Evolutionary conservation across 148 eudicot genomes (phyloP).

Genomic region (Silene uniflora): DNA sequence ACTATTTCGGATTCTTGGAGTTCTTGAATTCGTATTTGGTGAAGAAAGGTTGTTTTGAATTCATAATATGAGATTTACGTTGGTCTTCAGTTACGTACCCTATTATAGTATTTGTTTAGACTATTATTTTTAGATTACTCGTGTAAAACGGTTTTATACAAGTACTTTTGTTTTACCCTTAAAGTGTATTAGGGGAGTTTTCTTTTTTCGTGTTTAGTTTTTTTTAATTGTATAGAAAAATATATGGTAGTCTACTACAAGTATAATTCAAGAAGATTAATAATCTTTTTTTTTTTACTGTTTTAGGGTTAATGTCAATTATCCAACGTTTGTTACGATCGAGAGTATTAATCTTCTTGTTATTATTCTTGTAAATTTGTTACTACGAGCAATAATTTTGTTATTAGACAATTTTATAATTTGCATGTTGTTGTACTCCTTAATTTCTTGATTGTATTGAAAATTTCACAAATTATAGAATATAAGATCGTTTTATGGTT

Average conservation of each 20-base stretch:
- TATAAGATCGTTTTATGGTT: no score
- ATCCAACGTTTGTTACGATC: neutral
- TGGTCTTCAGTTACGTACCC: neutral
- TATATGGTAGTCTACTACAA: constrained; percentile 27
- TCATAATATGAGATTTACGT: neutral
- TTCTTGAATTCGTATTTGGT: neutral
- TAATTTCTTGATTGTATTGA: no score
- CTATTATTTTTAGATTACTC: neutral
- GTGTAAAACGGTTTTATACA: neutral
- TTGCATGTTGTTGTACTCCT: no score
- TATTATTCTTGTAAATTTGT: no score
- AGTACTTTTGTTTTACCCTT: neutral
- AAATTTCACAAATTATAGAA: no score
- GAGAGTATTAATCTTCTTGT: no score
- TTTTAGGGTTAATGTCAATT: neutral
- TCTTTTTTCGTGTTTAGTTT: neutral
- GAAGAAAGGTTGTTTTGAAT: constrained; percentile 1
- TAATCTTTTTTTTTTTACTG: neutral
- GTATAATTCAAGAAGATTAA: constrained; percentile 6
- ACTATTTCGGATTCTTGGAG: neutral
- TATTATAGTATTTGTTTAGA: neutral
- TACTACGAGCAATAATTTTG: no score
- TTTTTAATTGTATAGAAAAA: neutral
- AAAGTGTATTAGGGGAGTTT: neutral
- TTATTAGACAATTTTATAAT: no score